phyloP scores from a whole-genome alignment of 345 rosid genomes.

The Eutrema japonicum region DNA sequence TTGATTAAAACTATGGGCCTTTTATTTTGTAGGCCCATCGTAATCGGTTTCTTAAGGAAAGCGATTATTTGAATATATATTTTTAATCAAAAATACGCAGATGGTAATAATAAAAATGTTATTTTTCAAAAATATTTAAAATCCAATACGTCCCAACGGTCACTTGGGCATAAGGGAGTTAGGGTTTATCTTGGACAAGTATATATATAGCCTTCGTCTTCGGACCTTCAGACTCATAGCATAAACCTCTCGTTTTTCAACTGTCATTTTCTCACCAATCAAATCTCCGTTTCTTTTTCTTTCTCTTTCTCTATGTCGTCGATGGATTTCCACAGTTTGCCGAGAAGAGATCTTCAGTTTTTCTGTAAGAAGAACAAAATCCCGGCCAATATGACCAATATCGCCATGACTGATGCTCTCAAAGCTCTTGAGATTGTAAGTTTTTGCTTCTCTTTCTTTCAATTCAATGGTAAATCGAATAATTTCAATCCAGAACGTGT shows the following conservation, averaged over 20 bases:
- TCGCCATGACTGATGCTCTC: conserved; percentile 95
- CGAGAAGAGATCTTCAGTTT: conserved; percentile 87
- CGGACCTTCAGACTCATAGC: conserved; percentile 17
- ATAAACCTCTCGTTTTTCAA: conserved; percentile 41
- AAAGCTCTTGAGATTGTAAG: conserved; percentile 67
- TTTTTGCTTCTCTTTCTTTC: background rate
- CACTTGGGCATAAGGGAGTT: conserved; percentile 27
- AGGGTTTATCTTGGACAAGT: conserved; percentile 41
- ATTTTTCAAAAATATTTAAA: conserved; percentile 40
- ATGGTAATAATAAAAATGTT: background rate
- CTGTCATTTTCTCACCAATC: conserved; percentile 32
- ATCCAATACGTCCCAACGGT: conserved; percentile 63
- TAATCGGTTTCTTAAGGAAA: background rate
- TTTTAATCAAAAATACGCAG: background rate
- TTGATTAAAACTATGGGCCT: background rate
- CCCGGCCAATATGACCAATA: conserved; percentile 83
- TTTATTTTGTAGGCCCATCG: conserved; percentile 17
- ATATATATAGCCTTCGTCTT: conserved; percentile 40
- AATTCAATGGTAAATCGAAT: background rate
- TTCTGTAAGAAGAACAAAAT: conserved; percentile 96
- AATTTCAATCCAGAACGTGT: background rate
- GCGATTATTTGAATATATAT: background rate
- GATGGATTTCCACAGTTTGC: conserved; percentile 80
- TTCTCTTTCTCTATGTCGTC: background rate
- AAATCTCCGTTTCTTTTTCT: background rate